These are phyloP conservation scores for Paraleonurus japonicus DNA, from an alignment of 257 asterid genomes.

Conservation along the genomic window DNA sequence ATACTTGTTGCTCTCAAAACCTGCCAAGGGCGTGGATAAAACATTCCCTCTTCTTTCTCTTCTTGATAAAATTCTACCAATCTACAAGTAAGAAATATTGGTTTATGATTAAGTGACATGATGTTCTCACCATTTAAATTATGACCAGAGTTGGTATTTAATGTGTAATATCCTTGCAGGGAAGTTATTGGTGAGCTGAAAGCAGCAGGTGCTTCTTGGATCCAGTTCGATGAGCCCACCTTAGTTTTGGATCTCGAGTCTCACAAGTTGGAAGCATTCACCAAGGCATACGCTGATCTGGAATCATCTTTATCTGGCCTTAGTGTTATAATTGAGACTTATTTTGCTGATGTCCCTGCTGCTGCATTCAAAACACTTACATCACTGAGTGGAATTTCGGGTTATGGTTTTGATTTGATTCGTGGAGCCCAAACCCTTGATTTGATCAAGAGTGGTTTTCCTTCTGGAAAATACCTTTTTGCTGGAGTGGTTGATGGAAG, in stretches of 20 bases:
- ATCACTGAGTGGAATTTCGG: constrained; percentile 63
- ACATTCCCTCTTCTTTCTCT: constrained; percentile 61
- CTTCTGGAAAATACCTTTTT: constrained; percentile 62
- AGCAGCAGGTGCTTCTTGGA: constrained; percentile 85
- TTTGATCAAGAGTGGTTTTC: constrained; percentile 65
- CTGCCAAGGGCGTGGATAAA: constrained; percentile 71
- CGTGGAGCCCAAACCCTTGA: constrained; percentile 70
- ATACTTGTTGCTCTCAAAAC: constrained; percentile 69
- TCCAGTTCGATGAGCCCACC: constrained; percentile 84
- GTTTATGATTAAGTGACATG: not conserved
- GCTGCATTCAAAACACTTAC: constrained; percentile 56
- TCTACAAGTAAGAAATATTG: constrained; percentile 55
- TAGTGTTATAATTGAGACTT: constrained; percentile 69
- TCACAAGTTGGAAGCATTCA: constrained; percentile 57
- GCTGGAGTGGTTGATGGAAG: constrained; percentile 94
- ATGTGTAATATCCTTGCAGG: constrained; percentile 32
- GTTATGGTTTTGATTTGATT: constrained; percentile 70
- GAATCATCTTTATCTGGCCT: constrained; percentile 60
- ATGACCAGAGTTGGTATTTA: not conserved
- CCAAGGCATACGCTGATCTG: constrained; percentile 58
- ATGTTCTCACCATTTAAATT: not conserved
- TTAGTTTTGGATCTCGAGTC: constrained; percentile 73
- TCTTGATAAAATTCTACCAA: constrained; percentile 68
- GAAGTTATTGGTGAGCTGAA: constrained; percentile 67
- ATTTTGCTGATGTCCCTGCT: constrained; percentile 72